These are phyloP conservation scores for Neonectria neomacrospora DNA, from an alignment of 2,329 filamentous ascomycete genomes.

Conservation along the genomic window DNA sequence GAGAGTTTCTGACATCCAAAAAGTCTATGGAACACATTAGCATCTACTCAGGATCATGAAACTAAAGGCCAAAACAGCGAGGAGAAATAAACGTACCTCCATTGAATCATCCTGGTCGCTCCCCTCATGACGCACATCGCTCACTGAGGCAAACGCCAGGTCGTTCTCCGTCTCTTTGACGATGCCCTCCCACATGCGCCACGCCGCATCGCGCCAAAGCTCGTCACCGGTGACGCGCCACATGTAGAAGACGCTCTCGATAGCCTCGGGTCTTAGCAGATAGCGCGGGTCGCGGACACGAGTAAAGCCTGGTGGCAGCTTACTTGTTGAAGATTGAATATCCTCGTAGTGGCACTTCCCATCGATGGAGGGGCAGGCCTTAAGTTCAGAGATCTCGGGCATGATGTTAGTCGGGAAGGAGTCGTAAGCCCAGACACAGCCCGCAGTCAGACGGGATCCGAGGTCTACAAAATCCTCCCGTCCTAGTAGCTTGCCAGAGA, in stretches of 20 bases:
- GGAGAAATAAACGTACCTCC: constrained; percentile 58
- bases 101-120: constrained; percentile 65
- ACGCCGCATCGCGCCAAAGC: constrained; percentile 57
- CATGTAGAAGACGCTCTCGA: constrained; percentile 64
- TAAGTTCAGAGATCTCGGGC: constrained; percentile 60
- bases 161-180: constrained; percentile 55
- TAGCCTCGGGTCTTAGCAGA: constrained; percentile 60
- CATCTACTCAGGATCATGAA: neutral
- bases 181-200: constrained; percentile 61
- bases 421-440: constrained; percentile 66
- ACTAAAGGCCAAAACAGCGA: neutral
- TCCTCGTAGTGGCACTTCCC: constrained; percentile 52
- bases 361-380: constrained; percentile 50
- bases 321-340: constrained; percentile 36
- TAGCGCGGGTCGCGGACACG: constrained; percentile 59
- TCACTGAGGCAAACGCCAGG: constrained; percentile 56
- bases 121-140: constrained; percentile 48
- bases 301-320: constrained; percentile 66
- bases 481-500: constrained; percentile 71
- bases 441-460: constrained; percentile 60
- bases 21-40: constrained; percentile 56
- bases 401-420: constrained; percentile 63
- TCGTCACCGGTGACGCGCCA: constrained; percentile 61
- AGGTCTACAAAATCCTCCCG: constrained; percentile 58
- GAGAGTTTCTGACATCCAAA: constrained; percentile 80